phyloP scores from a whole-genome alignment of 495 filamentous ascomycete genomes.

The Penicillium longicatenatum region DNA sequence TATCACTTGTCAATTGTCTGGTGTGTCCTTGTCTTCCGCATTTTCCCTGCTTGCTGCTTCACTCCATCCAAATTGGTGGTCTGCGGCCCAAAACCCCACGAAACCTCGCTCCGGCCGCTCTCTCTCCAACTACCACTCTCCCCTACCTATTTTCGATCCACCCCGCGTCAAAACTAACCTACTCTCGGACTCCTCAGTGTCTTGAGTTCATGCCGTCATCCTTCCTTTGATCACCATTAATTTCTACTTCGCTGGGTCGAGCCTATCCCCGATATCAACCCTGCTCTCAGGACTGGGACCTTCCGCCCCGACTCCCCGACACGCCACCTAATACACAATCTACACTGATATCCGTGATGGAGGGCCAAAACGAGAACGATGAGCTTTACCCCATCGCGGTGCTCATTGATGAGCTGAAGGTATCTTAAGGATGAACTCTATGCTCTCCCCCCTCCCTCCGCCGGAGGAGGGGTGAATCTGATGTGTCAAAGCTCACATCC shows the following conservation, averaged over 20 bases:
- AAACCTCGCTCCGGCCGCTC: slow-evolving; percentile 43
- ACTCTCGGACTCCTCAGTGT: slow-evolving; percentile 1
- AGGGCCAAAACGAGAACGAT: slow-evolving; percentile 76
- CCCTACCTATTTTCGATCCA: slow-evolving; percentile 25
- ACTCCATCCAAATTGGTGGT: slow-evolving; percentile 21
- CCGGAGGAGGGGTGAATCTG: slow-evolving; percentile 9
- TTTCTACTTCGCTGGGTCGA: slow-evolving; percentile 30
- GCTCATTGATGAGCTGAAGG: slow-evolving; percentile 99
- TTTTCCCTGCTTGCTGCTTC: not conserved
- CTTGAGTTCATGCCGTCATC: slow-evolving; percentile 18
- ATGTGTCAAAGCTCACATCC: slow-evolving; percentile 27
- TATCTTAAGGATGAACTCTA: slow-evolving; percentile 38
- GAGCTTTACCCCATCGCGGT: slow-evolving; percentile 99
- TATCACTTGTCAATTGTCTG: not conserved
- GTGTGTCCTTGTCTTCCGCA: not conserved
- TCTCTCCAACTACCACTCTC: slow-evolving; percentile 25
- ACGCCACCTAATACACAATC: slow-evolving; percentile 24
- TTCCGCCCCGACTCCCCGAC: slow-evolving; percentile 32
- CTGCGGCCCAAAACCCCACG: slow-evolving; percentile 50
- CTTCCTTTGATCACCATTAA: slow-evolving; percentile 13
- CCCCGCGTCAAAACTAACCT: slow-evolving; percentile 17
- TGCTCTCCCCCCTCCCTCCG: slow-evolving; percentile 10
- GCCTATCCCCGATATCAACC: slow-evolving; percentile 24
- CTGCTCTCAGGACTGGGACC: slow-evolving; percentile 37
- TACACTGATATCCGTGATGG: slow-evolving; percentile 53